Percentiles rank a stretch among this genome's conserved stretches.
Evolutionary conservation across 2,329 filamentous ascomycete species (phyloP).

Genomic region (Dryadomyces quercus-mongolicae): DNA sequence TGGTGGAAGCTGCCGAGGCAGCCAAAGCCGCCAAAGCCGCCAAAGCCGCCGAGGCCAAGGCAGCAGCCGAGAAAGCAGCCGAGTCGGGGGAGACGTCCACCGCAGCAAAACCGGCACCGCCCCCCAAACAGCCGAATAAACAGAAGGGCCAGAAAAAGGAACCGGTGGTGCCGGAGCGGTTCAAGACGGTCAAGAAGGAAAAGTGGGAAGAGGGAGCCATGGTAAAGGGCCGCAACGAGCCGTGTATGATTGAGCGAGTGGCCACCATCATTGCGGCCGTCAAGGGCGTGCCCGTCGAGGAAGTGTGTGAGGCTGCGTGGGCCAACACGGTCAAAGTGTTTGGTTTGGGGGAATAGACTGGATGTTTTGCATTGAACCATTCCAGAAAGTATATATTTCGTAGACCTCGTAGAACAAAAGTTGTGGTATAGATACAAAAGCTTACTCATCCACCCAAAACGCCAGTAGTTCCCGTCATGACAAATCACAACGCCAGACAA

Average conservation of each 20-base stretch:
- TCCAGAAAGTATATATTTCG: no score
- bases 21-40: constrained; percentile 7
- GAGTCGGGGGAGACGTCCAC: constrained; percentile 12
- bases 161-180: constrained; percentile 56
- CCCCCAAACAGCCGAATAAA: background rate
- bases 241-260: constrained; percentile 73
- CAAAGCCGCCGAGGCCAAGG: constrained; percentile 9
- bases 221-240: constrained; percentile 93
- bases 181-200: constrained; percentile 88
- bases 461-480: background rate
- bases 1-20: constrained; percentile 23
- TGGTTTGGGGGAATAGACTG: constrained; percentile 43
- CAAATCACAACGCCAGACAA: background rate
- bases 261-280: constrained; percentile 81
- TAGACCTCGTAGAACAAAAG: no score
- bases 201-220: constrained; percentile 79
- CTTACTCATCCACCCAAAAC: background rate
- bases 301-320: constrained; percentile 81
- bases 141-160: constrained; percentile 22
- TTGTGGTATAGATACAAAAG: no score
- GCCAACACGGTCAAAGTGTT: constrained; percentile 72
- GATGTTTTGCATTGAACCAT: no score
- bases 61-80: constrained; percentile 5
- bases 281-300: constrained; percentile 66
- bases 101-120: constrained; percentile 24